phyloP scores from a whole-genome alignment of 139 green algal species.

The Tetradesmus obliquus region DNA sequence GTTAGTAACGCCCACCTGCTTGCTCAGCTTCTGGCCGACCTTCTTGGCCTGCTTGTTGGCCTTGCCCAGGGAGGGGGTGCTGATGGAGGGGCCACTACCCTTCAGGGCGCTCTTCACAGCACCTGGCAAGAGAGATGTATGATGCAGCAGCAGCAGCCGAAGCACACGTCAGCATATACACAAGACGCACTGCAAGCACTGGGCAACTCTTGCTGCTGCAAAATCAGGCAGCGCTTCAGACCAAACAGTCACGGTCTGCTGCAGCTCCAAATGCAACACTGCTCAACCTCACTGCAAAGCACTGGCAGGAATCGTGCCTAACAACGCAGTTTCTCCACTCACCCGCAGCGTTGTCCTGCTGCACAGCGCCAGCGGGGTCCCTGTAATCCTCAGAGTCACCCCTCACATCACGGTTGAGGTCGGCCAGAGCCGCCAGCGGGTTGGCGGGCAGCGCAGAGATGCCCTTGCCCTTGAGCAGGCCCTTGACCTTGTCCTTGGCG shows the following conservation, averaged over 20 bases:
- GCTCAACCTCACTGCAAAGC: no score
- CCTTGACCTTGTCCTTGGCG: background rate
- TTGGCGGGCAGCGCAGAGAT: background rate
- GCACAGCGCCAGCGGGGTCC: constrained; percentile 12
- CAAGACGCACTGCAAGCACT: background rate
- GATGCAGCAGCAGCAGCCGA: background rate
- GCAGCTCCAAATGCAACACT: no score
- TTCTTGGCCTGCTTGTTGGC: background rate
- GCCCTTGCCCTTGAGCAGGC: background rate
- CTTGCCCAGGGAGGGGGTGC: background rate
- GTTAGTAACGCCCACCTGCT: background rate
- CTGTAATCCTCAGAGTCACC: background rate
- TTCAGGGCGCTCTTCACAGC: background rate
- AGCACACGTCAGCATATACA: background rate
- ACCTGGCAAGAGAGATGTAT: background rate
- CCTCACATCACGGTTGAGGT: constrained; percentile 7
- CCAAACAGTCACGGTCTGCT: no score
- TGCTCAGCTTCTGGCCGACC: background rate
- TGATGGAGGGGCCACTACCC: background rate
- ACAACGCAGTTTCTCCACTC: background rate
- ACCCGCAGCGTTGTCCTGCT: constrained; percentile 34
- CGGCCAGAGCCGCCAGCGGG: background rate
- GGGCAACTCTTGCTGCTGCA: no score
- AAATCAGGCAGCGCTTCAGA: no score
- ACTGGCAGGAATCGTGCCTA: no score